Evolutionary conservation across 1,139 yeast species (phyloP).

Genomic region (Scheffersomyces stambukii): DNA sequence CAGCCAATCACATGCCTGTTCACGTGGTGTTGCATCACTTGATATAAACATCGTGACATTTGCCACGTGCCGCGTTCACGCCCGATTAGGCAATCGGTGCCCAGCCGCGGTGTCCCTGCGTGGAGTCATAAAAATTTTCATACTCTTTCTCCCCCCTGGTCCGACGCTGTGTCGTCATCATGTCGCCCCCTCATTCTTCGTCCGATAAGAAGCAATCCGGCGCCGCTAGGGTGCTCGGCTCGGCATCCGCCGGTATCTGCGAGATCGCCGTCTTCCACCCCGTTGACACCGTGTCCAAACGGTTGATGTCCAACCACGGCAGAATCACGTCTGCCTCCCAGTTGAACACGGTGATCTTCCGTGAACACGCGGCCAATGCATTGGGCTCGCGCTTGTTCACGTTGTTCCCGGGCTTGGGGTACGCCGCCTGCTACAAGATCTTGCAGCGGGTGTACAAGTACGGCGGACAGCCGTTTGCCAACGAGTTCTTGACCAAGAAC

Average conservation of each 20-base stretch:
- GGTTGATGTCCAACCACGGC: slow-evolving; percentile 94
- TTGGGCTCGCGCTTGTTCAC: slow-evolving; percentile 71
- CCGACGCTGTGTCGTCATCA: too few species aligned
- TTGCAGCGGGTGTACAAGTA: slow-evolving; percentile 97
- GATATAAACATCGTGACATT: too few species aligned
- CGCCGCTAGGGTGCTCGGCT: slow-evolving; percentile 86
- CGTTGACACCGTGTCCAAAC: slow-evolving; percentile 95
- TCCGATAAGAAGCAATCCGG: slow-evolving; percentile 86
- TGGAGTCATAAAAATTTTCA: too few species aligned
- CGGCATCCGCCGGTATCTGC: slow-evolving; percentile 96
- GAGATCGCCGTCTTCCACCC: slow-evolving; percentile 98
- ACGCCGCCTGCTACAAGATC: slow-evolving; percentile 96
- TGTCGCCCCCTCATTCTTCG: slow-evolving; percentile 45
- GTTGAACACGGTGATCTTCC: slow-evolving; percentile 82
- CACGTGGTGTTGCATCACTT: too few species aligned
- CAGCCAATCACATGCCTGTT: too few species aligned
- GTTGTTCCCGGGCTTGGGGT: slow-evolving; percentile 95
- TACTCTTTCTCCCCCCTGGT: too few species aligned
- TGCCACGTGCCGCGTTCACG: too few species aligned
- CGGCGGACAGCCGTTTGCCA: slow-evolving; percentile 99
- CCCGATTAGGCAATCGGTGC: too few species aligned
- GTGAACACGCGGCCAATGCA: slow-evolving; percentile 71
- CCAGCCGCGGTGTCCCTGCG: too few species aligned
- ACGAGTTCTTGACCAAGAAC: slow-evolving; percentile 80
- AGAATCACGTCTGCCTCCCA: slow-evolving; percentile 58